Percentiles rank a stretch among this genome's conserved stretches.
Conservation (phyloP, 371 early-diverging fungal species). For the Lichtheimia corymbifera region DNA sequence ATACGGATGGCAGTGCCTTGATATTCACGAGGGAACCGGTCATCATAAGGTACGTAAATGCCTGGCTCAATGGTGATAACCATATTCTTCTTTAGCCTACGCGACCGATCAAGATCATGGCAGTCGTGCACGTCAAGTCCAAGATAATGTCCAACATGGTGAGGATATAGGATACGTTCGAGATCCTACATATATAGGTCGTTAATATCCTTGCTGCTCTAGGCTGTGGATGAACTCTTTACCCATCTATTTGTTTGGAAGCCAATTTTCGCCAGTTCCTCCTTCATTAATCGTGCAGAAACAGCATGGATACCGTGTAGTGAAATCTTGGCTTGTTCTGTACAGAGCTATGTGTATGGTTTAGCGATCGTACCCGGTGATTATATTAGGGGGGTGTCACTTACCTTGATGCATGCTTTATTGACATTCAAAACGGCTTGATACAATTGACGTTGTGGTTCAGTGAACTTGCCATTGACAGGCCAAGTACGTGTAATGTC, state of each 20-base stretch:
- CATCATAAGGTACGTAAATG: slow-evolving; percentile 83
- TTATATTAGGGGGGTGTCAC: neutral
- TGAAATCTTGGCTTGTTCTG: slow-evolving; percentile 64
- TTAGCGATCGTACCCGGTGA: neutral
- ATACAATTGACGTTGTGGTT: slow-evolving; percentile 84
- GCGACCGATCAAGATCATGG: slow-evolving; percentile 68
- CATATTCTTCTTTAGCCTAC: slow-evolving; percentile 76
- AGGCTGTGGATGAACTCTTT: slow-evolving; percentile 3
- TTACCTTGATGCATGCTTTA: slow-evolving; percentile 82
- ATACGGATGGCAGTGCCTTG: slow-evolving; percentile 95
- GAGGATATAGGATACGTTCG: slow-evolving; percentile 82
- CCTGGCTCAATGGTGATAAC: slow-evolving; percentile 97
- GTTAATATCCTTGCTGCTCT: neutral
- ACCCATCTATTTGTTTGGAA: slow-evolving; percentile 59
- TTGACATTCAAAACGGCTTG: slow-evolving; percentile 84
- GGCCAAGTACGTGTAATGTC: slow-evolving; percentile 97
- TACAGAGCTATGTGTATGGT: slow-evolving; percentile 56
- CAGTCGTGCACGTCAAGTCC: slow-evolving; percentile 96
- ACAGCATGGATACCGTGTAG: slow-evolving; percentile 83
- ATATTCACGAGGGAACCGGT: slow-evolving; percentile 76
- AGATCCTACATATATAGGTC: slow-evolving; percentile 49
- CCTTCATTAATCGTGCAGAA: slow-evolving; percentile 63
- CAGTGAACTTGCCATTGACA: slow-evolving; percentile 83
- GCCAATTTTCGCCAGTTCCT: slow-evolving; percentile 69
- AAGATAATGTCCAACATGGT: slow-evolving; percentile 93